Base-by-base conservation (phyloP, 2,329 filamentous ascomycete species). In the Sporothrix schenckii region DNA sequence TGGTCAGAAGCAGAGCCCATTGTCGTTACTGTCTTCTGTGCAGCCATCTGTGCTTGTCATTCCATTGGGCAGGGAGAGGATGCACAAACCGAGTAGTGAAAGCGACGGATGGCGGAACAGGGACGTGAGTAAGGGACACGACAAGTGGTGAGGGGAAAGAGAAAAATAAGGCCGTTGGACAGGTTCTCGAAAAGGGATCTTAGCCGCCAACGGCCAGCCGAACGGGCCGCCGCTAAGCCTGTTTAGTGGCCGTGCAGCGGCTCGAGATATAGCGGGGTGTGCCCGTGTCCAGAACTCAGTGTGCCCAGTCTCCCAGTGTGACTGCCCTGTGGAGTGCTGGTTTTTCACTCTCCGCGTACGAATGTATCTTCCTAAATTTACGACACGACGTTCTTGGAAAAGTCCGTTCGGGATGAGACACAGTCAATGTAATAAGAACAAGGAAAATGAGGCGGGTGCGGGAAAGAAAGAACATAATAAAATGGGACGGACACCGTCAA, bases 171-270 rank as follows among this genome's bases (percentile, higher is more conserved):
- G 41, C 14, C 10, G 16, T 6, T 9, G n/a, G 21, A 16, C 16
- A 10, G 16, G 14, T n/a, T n/a, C 30, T 41, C 19, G n/a, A n/a
- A 30, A n/a, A 49, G 13, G 10, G 9, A 44, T 5, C 49, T 16
- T n/a, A 65, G 11, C 34, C 14, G 16, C 21, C 24, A 65, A 65
- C 61, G 44, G 61, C 47, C 24, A 63, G 61, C 61, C 61, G 61
- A 16, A 7, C 61, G 61, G 61, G 44, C 61, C 61, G 61, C 61
- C 61, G 44, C 61, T 65, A 65, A 34, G 39, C 44, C 47, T 21
- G 24, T 50, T 65, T 65, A 9, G 61, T 34, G 44, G 7, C 24
- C 50, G 16, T 65, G 47, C 44, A 65, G 44, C 44, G 61, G 47
- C 61, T 34, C 34, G 34, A 63, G 21, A 21, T 19, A 10, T 16